Percentiles rank a stretch among this genome's conserved stretches.
Evolutionary conservation across 2,329 filamentous ascomycete species (phyloP).

Genomic region (Arthroderma sp.): DNA sequence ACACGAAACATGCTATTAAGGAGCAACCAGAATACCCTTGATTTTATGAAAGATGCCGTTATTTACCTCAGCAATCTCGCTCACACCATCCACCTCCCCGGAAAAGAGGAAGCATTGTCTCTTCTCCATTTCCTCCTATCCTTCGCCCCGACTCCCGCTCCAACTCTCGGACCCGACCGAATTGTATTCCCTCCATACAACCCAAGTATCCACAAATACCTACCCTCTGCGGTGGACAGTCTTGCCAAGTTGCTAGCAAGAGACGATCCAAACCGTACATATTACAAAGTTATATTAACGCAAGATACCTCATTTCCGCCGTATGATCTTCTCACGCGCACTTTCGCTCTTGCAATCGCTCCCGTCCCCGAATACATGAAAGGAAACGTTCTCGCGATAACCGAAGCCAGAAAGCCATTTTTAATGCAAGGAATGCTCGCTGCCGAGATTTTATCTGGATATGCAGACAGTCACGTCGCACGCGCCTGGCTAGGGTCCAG

Average conservation of each 20-base stretch:
- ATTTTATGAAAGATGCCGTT: slow-evolving; percentile 94
- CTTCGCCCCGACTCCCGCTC: slow-evolving; percentile 69
- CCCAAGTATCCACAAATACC: slow-evolving; percentile 68
- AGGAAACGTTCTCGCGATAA: slow-evolving; percentile 48
- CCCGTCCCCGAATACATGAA: slow-evolving; percentile 63
- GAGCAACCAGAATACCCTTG: slow-evolving; percentile 69
- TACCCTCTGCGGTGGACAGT: slow-evolving; percentile 78
- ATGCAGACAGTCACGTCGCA: slow-evolving; percentile 62
- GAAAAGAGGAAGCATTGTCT: slow-evolving; percentile 74
- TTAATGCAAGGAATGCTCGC: slow-evolving; percentile 86
- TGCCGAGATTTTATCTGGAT: slow-evolving; percentile 70
- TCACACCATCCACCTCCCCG: slow-evolving; percentile 64
- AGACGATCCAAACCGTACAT: slow-evolving; percentile 80
- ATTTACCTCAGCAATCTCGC: slow-evolving; percentile 82
- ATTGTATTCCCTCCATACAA: slow-evolving; percentile 72
- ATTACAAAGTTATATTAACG: slow-evolving; percentile 70
- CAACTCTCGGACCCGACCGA: slow-evolving; percentile 42
- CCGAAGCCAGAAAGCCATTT: slow-evolving; percentile 75
- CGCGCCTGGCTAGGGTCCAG: slow-evolving; percentile 69
- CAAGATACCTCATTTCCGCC: slow-evolving; percentile 53
- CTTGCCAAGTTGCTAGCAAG: slow-evolving; percentile 82
- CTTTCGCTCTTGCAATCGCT: slow-evolving; percentile 77
- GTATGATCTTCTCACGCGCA: slow-evolving; percentile 69
- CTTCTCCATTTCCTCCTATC: slow-evolving; percentile 79
- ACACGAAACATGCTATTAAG: slow-evolving; percentile 78